phyloP scores from a whole-genome alignment of 495 filamentous ascomycete genomes.

The Tuber aestivum region DNA sequence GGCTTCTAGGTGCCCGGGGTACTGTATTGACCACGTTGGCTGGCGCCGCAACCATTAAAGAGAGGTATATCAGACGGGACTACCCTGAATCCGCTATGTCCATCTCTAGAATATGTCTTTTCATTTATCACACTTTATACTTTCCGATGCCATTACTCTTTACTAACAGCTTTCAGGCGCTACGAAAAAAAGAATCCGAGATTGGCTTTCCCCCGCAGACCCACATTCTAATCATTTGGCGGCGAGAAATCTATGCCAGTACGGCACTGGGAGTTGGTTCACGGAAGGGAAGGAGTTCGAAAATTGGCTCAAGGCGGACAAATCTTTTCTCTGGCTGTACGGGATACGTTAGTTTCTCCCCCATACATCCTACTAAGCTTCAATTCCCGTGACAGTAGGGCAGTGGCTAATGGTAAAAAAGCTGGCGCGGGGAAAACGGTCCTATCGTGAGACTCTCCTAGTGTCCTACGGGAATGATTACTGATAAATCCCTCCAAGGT shows the following conservation, averaged over 20 bases:
- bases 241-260: slow-evolving; percentile 12
- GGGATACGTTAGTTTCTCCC: slow-evolving; percentile 24
- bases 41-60: not conserved
- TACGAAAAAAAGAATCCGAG: not conserved
- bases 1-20: not conserved
- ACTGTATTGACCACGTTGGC: not conserved
- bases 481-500: slow-evolving; percentile 3
- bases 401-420: slow-evolving; percentile 8
- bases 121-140: not conserved
- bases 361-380: not conserved
- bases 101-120: not conserved
- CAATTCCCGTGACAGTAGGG: slow-evolving; percentile 6
- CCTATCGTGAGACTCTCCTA: slow-evolving; percentile 31
- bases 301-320: slow-evolving; percentile 12
- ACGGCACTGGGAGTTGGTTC: slow-evolving; percentile 25
- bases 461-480: not conserved
- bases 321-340: slow-evolving; percentile 21
- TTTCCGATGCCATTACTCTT: not conserved
- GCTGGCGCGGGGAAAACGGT: slow-evolving; percentile 44
- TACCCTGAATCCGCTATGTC: not conserved
- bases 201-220: slow-evolving; percentile 8
- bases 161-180: not conserved
- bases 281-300: slow-evolving; percentile 6
- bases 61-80: not conserved
- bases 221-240: slow-evolving; percentile 12